These are phyloP conservation scores for Chimonanthus praecox DNA, from an alignment of 164 flowering plant genomes.

Conservation along the genomic window DNA sequence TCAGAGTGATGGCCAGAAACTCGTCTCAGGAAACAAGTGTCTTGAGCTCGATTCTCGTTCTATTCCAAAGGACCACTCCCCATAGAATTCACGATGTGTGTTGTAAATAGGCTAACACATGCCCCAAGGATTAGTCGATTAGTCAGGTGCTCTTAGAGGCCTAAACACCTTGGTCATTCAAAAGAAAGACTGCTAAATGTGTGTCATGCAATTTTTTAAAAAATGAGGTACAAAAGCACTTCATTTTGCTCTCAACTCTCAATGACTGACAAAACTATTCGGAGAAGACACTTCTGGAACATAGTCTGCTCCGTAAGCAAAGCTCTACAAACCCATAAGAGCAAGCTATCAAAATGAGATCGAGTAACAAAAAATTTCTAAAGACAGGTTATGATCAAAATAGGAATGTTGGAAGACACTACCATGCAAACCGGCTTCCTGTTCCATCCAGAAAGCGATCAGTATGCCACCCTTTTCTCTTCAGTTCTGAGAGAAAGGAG, in stretches of 20 bases:
- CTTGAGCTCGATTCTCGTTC: no score
- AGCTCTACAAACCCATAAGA: neutral
- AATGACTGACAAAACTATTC: neutral
- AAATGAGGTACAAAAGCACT: neutral
- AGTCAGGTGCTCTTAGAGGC: no score
- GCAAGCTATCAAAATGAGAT: neutral
- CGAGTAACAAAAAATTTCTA: neutral
- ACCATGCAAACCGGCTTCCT: slow-evolving; percentile 74
- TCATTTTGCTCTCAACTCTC: neutral
- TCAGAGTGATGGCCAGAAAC: no score
- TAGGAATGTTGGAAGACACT: slow-evolving; percentile 4
- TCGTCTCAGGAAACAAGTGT: no score
- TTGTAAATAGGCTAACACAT: neutral
- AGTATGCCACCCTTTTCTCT: slow-evolving; percentile 90
- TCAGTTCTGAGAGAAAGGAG: slow-evolving; percentile 55
- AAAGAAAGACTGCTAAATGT: no score
- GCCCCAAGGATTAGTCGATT: neutral
- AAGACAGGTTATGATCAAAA: neutral
- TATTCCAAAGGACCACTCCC: no score
- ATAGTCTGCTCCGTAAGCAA: neutral
- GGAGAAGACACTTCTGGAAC: neutral
- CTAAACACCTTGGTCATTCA: no score
- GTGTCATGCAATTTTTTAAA: no score
- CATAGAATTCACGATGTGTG: no score
- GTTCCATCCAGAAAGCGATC: slow-evolving; percentile 90